A percentile compares a stretch with the other conserved stretches of the same genome.
These are phyloP conservation scores for Pelargonium myrrhifolium DNA, from an alignment of 441 rosid genomes.

Conservation along the genomic window DNA sequence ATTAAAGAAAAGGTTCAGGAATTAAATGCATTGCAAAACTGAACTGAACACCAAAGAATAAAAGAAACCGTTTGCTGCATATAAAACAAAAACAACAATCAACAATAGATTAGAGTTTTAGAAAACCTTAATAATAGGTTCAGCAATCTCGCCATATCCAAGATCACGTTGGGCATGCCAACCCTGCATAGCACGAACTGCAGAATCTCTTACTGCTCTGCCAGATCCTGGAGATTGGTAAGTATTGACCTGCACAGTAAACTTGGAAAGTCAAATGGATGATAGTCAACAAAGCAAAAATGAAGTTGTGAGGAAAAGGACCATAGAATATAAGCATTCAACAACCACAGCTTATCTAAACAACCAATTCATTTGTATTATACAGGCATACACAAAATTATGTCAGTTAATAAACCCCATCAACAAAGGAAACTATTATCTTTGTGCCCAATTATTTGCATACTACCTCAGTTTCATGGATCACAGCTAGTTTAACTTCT, in stretches of 20 bases:
- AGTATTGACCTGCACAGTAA: conserved; percentile 36
- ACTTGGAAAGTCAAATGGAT: neutral
- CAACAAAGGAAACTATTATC: neutral
- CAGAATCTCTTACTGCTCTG: conserved; percentile 72
- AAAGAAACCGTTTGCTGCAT: neutral
- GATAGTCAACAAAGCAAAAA: neutral
- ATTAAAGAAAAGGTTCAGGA: neutral
- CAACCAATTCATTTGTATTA: neutral
- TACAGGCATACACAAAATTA: neutral
- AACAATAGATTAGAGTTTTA: conserved; percentile 16
- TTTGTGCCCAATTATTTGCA: neutral
- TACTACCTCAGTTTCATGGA: neutral
- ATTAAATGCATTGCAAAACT: neutral
- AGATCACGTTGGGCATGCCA: conserved; percentile 73
- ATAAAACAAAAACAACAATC: conserved; percentile 8
- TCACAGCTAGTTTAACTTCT: neutral
- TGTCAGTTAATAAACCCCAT: neutral
- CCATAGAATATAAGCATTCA: neutral
- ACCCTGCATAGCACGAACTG: conserved; percentile 90
- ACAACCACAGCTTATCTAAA: neutral
- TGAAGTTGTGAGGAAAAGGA: neutral
- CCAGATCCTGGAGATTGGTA: conserved; percentile 57
- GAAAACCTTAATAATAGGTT: conserved; percentile 42
- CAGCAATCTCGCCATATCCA: conserved; percentile 62
- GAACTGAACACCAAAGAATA: neutral